phyloP scores from a whole-genome alignment of 257 asterid species.

The Solanum appendiculatum region DNA sequence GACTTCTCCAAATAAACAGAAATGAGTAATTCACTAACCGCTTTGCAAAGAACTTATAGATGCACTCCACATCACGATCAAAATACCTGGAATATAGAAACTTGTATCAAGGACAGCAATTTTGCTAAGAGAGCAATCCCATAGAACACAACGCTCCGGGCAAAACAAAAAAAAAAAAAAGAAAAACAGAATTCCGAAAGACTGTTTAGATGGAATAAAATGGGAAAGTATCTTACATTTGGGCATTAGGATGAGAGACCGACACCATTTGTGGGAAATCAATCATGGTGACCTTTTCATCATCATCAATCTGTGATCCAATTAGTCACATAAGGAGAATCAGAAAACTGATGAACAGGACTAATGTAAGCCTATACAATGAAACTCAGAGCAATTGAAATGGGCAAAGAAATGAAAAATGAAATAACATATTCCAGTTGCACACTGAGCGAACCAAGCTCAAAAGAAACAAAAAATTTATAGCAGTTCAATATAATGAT shows the following conservation, averaged over 20 bases:
- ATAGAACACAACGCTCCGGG: background rate
- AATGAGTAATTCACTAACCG: conserved; percentile 35
- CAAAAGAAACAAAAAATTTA: background rate
- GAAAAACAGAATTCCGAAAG: background rate
- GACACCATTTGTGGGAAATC: conserved; percentile 99
- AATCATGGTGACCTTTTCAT: conserved; percentile 83
- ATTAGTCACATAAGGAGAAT: background rate
- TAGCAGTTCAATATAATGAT: background rate
- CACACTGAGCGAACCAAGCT: background rate
- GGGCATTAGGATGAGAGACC: conserved; percentile 79
- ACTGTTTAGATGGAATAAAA: background rate
- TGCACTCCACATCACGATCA: conserved; percentile 85
- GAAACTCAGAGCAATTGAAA: background rate
- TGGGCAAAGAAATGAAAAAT: background rate
- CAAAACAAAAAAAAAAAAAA: background rate
- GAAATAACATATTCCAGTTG: background rate
- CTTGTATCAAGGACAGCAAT: background rate
- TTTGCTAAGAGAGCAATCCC: background rate
- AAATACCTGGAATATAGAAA: conserved; percentile 54
- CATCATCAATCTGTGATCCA: conserved; percentile 71
- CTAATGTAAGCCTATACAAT: background rate
- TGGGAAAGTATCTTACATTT: conserved; percentile 43
- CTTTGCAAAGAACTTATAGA: conserved; percentile 78
- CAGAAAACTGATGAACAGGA: background rate
- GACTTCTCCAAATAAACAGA: background rate